Percentiles rank a stretch among this genome's conserved stretches.
Conservation (phyloP, 1,284 basidiomycete genomes). For the Garcileccinum viscosum region DNA sequence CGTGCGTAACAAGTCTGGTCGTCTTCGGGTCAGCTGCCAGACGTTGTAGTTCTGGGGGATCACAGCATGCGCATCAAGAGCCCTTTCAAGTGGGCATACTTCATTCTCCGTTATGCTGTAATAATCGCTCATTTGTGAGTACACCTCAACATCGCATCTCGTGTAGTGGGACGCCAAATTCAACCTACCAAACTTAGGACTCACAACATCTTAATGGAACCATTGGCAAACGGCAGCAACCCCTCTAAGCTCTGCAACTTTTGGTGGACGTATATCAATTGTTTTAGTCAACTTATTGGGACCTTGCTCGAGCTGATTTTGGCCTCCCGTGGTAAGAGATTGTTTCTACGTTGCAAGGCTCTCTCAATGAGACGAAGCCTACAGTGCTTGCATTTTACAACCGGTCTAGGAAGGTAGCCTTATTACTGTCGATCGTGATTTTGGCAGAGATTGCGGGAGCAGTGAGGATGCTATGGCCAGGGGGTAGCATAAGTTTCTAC, state of each 20-base stretch:
- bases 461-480: slow-evolving; percentile 12
- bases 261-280: slow-evolving; percentile 21
- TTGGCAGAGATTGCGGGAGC: slow-evolving; percentile 11
- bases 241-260: slow-evolving; percentile 14
- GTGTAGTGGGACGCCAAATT: too few relatives aligned
- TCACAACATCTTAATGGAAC: slow-evolving; percentile 18
- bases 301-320: slow-evolving; percentile 25
- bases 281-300: slow-evolving; percentile 13
- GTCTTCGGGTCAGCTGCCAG: background rate
- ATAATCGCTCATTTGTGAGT: slow-evolving; percentile 24
- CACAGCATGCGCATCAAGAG: slow-evolving; percentile 26
- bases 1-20: slow-evolving; percentile 14
- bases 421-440: slow-evolving; percentile 21
- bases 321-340: slow-evolving; percentile 24
- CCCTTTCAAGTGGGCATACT: slow-evolving; percentile 29
- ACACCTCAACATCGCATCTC: too few relatives aligned
- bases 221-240: slow-evolving; percentile 21
- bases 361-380: background rate
- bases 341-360: background rate
- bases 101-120: slow-evolving; percentile 28
- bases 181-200: too few relatives aligned
- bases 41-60: background rate
- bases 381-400: slow-evolving; percentile 32
- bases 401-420: slow-evolving; percentile 20
- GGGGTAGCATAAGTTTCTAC: background rate